Evolutionary conservation across 495 filamentous ascomycete genomes (phyloP).

Genomic region (Sordaria brevicollis): DNA sequence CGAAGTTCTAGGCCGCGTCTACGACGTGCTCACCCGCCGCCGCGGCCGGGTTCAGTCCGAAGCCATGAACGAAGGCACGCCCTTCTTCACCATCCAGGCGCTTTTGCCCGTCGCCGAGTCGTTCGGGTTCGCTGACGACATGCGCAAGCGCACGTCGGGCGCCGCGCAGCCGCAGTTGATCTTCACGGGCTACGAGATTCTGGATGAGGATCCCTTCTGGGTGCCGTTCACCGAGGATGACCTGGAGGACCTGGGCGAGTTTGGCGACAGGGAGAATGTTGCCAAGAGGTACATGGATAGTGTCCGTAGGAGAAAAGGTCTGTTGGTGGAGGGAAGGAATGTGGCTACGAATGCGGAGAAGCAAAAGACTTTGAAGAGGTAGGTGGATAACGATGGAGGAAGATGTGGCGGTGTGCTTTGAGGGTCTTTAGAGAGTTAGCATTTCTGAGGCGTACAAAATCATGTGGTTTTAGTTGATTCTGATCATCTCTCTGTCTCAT

Average conservation of each 20-base stretch:
- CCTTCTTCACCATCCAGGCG: conserved; percentile 87
- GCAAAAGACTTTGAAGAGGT: conserved; percentile 98
- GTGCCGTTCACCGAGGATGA: conserved; percentile 94
- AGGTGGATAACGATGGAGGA: conserved; percentile 4
- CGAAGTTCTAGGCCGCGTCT: conserved; percentile 90
- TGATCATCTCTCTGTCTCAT: too few species aligned
- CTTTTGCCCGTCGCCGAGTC: conserved; percentile 85
- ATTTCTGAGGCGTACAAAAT: neutral
- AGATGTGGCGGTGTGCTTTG: neutral
- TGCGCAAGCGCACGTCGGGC: conserved; percentile 86
- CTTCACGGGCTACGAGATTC: conserved; percentile 82
- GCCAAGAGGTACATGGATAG: conserved; percentile 92
- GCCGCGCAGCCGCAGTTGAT: conserved; percentile 86
- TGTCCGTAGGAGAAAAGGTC: conserved; percentile 73
- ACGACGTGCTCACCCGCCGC: conserved; percentile 83
- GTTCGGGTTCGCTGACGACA: conserved; percentile 93
- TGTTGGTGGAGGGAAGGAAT: conserved; percentile 64
- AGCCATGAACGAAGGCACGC: conserved; percentile 85
- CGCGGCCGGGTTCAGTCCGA: conserved; percentile 84
- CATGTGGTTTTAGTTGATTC: too few species aligned
- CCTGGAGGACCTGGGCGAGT: conserved; percentile 88
- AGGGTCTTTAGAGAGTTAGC: neutral
- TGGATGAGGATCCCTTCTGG: conserved; percentile 95
- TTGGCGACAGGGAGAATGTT: conserved; percentile 87
- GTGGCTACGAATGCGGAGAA: conserved; percentile 84